Evolutionary conservation across 2,329 filamentous ascomycete species (phyloP), one percentile per base, ranked within the genome.

Genomic region (Thelonectria blattea): DNA sequence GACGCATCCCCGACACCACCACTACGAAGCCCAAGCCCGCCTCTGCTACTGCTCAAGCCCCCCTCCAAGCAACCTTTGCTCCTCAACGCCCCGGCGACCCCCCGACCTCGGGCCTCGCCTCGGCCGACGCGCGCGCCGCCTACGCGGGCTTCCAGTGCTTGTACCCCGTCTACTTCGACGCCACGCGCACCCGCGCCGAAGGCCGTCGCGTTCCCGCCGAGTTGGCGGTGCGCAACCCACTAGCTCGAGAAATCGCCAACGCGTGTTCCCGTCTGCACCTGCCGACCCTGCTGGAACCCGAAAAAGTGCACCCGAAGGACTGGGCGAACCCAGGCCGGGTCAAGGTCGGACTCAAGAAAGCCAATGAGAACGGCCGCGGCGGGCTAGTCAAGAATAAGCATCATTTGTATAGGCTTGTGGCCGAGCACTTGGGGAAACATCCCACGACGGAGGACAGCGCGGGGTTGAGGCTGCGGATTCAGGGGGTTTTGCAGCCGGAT

Each of bases 321-420:
- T 99, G 95, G 95, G 89, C 90, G 58, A 99, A 99, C 80, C 95
- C 95, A 12, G 95, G 95, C 3, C 85, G 95, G 60, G 91, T 98
- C 64, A 88, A 91, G 68, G 87, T 98, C 51, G 80, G 89, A 72
- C 80, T 97, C 75, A 79, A 75, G 65, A 69, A 48, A 56, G 69
- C 42, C 52, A 57, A 42, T 56, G 65, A 12, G 55, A n/a, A n/a
- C n/a, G n/a, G 60, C 11, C 27, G 27, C 5, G 27, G 27, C 27
- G 22, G 22, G 22, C 22, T 24, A 3, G 75, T 97, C 57, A 89
- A 87, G 75, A 87, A 83, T 77, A 92, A 98, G 80, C 91, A 96
- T 74, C 92, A 97, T 72, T 87, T 99, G 56, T 96, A 93, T 78
- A 83, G 89, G 56, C 84, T 95, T 45, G 86, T 99, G 32, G 88